Evolutionary conservation across 768 basidiomycete species (phyloP).

Genomic region (Termitomyces sp.): DNA sequence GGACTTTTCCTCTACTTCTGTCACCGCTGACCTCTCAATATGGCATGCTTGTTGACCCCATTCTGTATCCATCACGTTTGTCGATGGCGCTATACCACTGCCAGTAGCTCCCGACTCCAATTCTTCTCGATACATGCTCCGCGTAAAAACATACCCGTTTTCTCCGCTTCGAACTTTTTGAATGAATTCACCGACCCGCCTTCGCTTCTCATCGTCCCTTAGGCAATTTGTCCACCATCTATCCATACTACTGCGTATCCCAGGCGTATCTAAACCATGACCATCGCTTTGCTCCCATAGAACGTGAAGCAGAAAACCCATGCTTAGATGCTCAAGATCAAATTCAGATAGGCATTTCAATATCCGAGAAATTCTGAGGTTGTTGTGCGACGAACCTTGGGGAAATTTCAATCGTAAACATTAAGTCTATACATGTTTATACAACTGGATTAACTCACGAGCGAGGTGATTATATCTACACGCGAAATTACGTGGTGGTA

Average conservation of each 20-base stretch:
- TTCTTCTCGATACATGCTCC: conserved; percentile 49
- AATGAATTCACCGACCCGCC: conserved; percentile 51
- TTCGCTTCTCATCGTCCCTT: conserved; percentile 55
- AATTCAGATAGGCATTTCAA: conserved; percentile 73
- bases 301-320: conserved; percentile 67
- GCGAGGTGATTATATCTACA: conserved; percentile 61
- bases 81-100: conserved; percentile 19
- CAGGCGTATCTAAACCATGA: conserved; percentile 44
- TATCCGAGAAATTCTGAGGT: conserved; percentile 74
- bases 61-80: neutral
- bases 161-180: conserved; percentile 42
- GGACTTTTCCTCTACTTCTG: neutral
- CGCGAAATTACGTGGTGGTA: conserved; percentile 46
- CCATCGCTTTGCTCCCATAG: conserved; percentile 67
- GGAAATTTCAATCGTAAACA: neutral
- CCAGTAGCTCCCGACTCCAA: conserved; percentile 17
- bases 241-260: conserved; percentile 64
- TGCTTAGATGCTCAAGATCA: conserved; percentile 60
- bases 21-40: neutral
- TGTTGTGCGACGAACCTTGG: conserved; percentile 67
- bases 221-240: conserved; percentile 78
- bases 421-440: neutral
- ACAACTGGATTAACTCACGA: conserved; percentile 41
- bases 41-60: neutral
- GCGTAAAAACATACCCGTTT: conserved; percentile 48